Conservation (phyloP, 2,329 filamentous ascomycete genomes). For the Fusarium goolgardi region DNA sequence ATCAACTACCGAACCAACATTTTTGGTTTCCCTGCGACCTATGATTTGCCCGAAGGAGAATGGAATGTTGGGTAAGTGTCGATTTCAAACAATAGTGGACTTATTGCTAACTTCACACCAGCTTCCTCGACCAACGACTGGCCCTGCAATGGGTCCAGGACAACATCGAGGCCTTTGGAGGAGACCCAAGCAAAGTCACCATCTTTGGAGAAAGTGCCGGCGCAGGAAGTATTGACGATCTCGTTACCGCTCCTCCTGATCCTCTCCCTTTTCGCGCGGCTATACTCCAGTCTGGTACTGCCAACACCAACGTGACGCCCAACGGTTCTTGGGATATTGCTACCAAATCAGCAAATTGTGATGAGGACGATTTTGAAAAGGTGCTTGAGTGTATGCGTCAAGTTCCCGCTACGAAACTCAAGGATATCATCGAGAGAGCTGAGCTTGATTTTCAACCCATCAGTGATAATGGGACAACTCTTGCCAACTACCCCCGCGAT, state of each 20-base stretch:
- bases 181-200: constrained; percentile 59
- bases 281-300: constrained; percentile 46
- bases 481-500: constrained; percentile 25
- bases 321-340: constrained; percentile 36
- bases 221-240: constrained; percentile 63
- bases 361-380: neutral
- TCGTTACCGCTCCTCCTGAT: constrained; percentile 43
- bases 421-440: constrained; percentile 28
- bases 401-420: constrained; percentile 32
- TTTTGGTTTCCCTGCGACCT: constrained; percentile 55
- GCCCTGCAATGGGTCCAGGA: constrained; percentile 62
- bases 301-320: neutral
- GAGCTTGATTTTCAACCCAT: constrained; percentile 40
- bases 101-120: neutral
- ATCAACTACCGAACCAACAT: constrained; percentile 59
- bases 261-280: constrained; percentile 48
- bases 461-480: constrained; percentile 42
- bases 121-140: constrained; percentile 55
- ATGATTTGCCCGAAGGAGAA: constrained; percentile 31
- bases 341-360: constrained; percentile 24
- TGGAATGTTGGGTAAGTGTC: constrained; percentile 43
- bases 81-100: fast-evolving
- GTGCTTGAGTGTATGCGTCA: constrained; percentile 44
- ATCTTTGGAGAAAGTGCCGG: constrained; percentile 67
- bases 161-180: constrained; percentile 62